Evolutionary conservation across 345 rosid genomes (phyloP).

Genomic region (Physaria fendleri): DNA sequence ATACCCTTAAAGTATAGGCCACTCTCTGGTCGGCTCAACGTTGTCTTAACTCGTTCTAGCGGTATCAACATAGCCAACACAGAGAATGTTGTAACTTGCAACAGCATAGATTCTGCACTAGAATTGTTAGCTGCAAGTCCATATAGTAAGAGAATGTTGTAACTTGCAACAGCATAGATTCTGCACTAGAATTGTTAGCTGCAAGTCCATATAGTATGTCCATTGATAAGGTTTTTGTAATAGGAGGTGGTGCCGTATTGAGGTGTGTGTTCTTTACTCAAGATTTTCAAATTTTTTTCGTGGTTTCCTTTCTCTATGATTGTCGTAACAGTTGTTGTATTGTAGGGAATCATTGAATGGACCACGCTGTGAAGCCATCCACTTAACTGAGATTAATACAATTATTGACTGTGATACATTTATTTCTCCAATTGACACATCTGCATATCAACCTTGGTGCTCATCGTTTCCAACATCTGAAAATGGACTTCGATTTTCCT

Average conservation of each 20-base stretch:
- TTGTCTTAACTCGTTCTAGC: slow-evolving; percentile 87
- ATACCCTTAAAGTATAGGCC: slow-evolving; percentile 62
- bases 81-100: slow-evolving; percentile 84
- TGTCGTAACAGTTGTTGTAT: background rate
- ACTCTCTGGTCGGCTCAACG: slow-evolving; percentile 83
- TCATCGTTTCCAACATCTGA: slow-evolving; percentile 70
- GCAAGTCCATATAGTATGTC: slow-evolving; percentile 74
- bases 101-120: slow-evolving; percentile 73
- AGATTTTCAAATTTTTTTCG: background rate
- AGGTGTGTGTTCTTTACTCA: slow-evolving; percentile 39
- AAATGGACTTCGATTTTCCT: slow-evolving; percentile 52
- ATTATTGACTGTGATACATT: slow-evolving; percentile 81
- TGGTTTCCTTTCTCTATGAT: background rate
- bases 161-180: slow-evolving; percentile 68
- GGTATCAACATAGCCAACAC: slow-evolving; percentile 80
- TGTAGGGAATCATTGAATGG: slow-evolving; percentile 77
- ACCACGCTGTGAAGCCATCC: slow-evolving; percentile 79
- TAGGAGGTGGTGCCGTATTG: slow-evolving; percentile 79
- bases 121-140: slow-evolving; percentile 64
- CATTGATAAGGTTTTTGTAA: slow-evolving; percentile 86
- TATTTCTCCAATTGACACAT: slow-evolving; percentile 62
- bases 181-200: slow-evolving; percentile 75
- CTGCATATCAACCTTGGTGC: slow-evolving; percentile 79
- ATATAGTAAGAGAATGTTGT: slow-evolving; percentile 92
- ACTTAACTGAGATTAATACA: slow-evolving; percentile 74